Percentiles rank a stretch among this genome's conserved stretches.
Conservation (phyloP, 495 filamentous ascomycete species). For the Aspergillus heteromorphus region DNA sequence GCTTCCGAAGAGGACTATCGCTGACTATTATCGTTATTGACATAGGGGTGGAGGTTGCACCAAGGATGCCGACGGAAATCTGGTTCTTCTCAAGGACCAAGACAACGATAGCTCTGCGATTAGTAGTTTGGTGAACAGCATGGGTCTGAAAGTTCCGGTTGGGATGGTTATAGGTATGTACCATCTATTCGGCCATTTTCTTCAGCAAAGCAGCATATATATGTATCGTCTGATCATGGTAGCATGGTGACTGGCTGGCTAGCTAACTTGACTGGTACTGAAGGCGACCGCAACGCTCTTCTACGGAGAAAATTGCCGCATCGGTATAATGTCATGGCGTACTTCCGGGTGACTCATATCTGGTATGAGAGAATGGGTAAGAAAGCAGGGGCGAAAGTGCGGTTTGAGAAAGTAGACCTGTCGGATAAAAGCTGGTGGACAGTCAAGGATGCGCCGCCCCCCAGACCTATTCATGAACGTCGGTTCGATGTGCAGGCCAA, state of each 20-base stretch:
- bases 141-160: slow-evolving; percentile 35
- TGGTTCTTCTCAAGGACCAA: slow-evolving; percentile 43
- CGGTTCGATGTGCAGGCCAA: slow-evolving; percentile 21
- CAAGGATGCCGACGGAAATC: slow-evolving; percentile 34
- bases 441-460: slow-evolving; percentile 22
- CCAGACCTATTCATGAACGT: slow-evolving; percentile 15
- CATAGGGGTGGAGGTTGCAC: slow-evolving; percentile 50
- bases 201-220: no score
- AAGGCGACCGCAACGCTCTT: slow-evolving; percentile 48
- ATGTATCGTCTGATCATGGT: no score
- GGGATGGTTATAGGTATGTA: slow-evolving; percentile 56
- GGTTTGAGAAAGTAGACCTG: slow-evolving; percentile 67
- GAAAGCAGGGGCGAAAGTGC: slow-evolving; percentile 48
- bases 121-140: slow-evolving; percentile 32
- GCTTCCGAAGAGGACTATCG: neutral
- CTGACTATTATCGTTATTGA: slow-evolving; percentile 26
- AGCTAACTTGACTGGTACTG: slow-evolving; percentile 1
- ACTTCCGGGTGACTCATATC: slow-evolving; percentile 64
- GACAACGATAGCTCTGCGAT: slow-evolving; percentile 21
- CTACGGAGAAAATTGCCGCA: slow-evolving; percentile 53
- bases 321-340: slow-evolving; percentile 66
- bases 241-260: no score
- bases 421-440: slow-evolving; percentile 65
- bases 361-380: slow-evolving; percentile 59
- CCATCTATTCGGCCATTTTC: no score